Base-by-base conservation (phyloP, 495 filamentous ascomycete genomes). In the Wilcoxina mikolae region DNA sequence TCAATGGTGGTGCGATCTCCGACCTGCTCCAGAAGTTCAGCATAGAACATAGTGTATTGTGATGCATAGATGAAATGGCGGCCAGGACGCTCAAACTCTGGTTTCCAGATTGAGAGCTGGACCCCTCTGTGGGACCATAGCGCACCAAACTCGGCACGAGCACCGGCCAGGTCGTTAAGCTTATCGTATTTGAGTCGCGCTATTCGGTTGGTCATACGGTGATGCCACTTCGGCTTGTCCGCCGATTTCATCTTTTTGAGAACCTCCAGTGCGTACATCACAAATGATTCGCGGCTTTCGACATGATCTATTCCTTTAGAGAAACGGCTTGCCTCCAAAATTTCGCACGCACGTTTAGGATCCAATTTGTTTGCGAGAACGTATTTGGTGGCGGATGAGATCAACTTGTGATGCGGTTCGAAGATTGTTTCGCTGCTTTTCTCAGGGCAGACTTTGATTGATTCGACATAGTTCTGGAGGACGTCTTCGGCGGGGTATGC, bases 221-320 rank as follows among this genome's bases (percentile, higher is more conserved):
- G 91, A 65, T 99, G 91, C 91, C 91, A 99, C 61, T 94, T 87
- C 2, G 84, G 81, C 69, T 95, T 94, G 63, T 99, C 91, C 22
- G 85, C 86, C 45, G 77, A 78, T 56, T 85, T 83, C 50, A 96
- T 75, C 47, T 78, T 76, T 50, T 78, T 81, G 45, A 96, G 69
- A 2, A 82, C 78, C 47, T 79, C 73, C 9, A 91, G 74, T 23
- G 90, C 75, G 59, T 85, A 93, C 10, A 72, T 62, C 45, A 85
- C 79, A 84, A 90, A 98, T 15, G 75, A 74, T 28, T 80, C 79
- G 11, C 68, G 56, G 24, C 80, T 77, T 25, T 74, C 65, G 2
- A 76, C 72, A 2, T 43, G 58, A n/a, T 61, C 53, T 22, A 65
- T 18, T 35, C 56, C 61, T 43, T 58, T 62, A 11, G 59, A 42